Percentiles rank a stretch among this genome's conserved stretches.
Evolutionary conservation across 148 eudicot genomes (phyloP).

Genomic region (Fallopia convolvulus): DNA sequence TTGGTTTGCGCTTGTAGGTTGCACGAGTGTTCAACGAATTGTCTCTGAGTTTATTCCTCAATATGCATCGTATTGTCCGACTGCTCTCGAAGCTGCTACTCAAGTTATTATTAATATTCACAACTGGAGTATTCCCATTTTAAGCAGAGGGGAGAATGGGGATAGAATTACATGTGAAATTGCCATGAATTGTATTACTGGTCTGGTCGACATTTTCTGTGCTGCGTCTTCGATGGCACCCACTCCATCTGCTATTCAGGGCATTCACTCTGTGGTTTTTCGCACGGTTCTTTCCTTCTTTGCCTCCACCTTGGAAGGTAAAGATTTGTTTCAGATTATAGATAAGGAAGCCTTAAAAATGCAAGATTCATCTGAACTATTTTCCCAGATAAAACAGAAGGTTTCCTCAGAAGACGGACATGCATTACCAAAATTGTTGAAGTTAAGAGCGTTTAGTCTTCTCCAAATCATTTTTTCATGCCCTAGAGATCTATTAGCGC

Average conservation of each 20-base stretch:
- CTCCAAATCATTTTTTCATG: conserved; percentile 68
- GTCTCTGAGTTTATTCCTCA: conserved; percentile 69
- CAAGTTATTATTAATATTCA: conserved; percentile 80
- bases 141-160: conserved; percentile 63
- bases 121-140: conserved; percentile 52
- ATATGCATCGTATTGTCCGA: conserved; percentile 78
- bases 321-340: conserved; percentile 64
- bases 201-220: conserved; percentile 69
- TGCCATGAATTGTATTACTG: conserved; percentile 70
- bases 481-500: conserved; percentile 60
- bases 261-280: conserved; percentile 81
- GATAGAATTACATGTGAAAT: conserved; percentile 74
- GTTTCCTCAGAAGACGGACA: conserved; percentile 45
- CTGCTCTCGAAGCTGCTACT: conserved; percentile 94
- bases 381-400: conserved; percentile 39
- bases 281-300: conserved; percentile 57
- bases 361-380: conserved; percentile 40
- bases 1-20: conserved; percentile 40
- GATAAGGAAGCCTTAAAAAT: conserved; percentile 46
- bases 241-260: conserved; percentile 63
- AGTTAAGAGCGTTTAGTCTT: conserved; percentile 58
- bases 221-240: conserved; percentile 63
- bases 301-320: conserved; percentile 59
- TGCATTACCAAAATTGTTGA: conserved; percentile 38
- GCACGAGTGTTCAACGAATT: conserved; percentile 68